Evolutionary conservation across 768 basidiomycete species (phyloP), one percentile per base, ranked within the genome.

Genomic region (Russula griseocarnosa): DNA sequence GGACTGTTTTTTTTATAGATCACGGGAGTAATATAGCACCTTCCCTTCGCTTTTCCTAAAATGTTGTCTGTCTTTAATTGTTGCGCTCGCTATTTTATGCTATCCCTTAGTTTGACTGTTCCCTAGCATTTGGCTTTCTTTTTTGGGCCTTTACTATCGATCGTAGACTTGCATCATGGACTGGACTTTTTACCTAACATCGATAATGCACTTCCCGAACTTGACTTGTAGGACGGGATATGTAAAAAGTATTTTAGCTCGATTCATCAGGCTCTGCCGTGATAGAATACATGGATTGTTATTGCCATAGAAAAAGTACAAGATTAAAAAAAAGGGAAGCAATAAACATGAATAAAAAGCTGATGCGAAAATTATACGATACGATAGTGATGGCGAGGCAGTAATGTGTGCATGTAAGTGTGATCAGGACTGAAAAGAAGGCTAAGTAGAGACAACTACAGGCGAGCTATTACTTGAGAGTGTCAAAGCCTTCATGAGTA

Each of bases 401-500:
- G 53, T 20, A 3, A 40, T 40, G 6, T 5, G 16, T 5, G 38
- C 16, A n/a, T 36, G 13, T 34, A 13, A 22, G 5, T 20, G 22
- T 20, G 32, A 32, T 10, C 20, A 18, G 5, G 30, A n/a, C 32
- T 8, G 53, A 24, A 38, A 54, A 38, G 13, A 10, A 28, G 2
- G 28, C 40, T 44, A 63, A 28, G 53, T 13, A 36, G 54, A 42
- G 32, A 55, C 54, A 2, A 56, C 44, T 13, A 38, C 32, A 4
- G 55, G 42, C 11, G 46, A 14, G 16, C 32, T 47, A 34, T 36
- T 52, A 11, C 34, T 63, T 3, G 67, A 69, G 55, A 69, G 66
- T 44, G 70, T 73, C 53, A 84, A 73, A 20, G 82, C 79, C 3
- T 56, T 68, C 65, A 83, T 66, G 36, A 82, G 73, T n/a, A 75